Evolutionary conservation across 1,284 basidiomycete genomes (phyloP), one percentile per base, ranked within the genome.

Genomic region (Somion occarium): DNA sequence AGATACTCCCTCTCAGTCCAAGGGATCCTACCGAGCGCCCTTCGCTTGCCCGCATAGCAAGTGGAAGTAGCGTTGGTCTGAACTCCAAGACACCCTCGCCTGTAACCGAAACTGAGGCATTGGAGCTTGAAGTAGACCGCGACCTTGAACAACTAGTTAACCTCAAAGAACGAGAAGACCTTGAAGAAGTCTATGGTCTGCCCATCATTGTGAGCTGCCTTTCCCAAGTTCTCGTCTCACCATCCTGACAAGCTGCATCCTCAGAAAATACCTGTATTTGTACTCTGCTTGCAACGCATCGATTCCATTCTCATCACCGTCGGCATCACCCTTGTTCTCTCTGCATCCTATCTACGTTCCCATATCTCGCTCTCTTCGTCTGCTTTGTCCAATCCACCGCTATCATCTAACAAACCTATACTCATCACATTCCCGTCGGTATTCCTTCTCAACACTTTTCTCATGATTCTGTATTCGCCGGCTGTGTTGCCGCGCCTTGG

Each of bases 161-260:
- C 5, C 61, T 87, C 48, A 83, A 82, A 59, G 73, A 73, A 24
- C 70, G 87, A 39, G 83, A 87, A 61, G 88, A 90, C 51, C 66
- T 91, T 44, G 88, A 90, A 61, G 80, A 82, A 44, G 72, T 88
- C 2, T 90, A 87, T 61, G 88, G 88, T 1, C 64, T 85, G 23
- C 83, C 88, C 15, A 73, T 84, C 37, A 81, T 91, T 46, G 87
- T 89, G 60, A 58, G 82, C 75, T 50, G 20, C n/a, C n/a, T n/a
- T n/a, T n/a, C n/a, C n/a, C n/a, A n/a, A 44, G 13, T 41, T 5
- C 13, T 13, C 3, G 37, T 44, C 27, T 9, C 44, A 23, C 23
- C 11, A 22, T 42, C 18, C 12, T 42, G 23, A 22, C 34, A 11
- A 9, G 34, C 34, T 9, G n/a, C 34, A 37, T 11, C 4, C 19